Conservation (phyloP, 805 yeast genomes). For the Cyberlindnera saturnus region DNA sequence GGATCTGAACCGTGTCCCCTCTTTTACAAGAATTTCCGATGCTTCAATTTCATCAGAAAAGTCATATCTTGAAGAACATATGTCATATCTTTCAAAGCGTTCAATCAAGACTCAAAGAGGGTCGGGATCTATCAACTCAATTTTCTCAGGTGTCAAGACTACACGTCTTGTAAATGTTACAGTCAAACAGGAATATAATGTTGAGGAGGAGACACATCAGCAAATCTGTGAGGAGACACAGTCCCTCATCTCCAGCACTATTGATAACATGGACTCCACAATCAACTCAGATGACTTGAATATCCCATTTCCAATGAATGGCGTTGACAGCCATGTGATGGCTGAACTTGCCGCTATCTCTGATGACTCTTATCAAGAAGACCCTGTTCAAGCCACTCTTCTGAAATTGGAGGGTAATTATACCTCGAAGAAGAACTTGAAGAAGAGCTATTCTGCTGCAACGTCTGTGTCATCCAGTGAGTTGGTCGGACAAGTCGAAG, state of each 20-base stretch:
- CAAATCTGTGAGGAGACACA: neutral
- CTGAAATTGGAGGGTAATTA: constrained; percentile 71
- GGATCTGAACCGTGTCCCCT: constrained; percentile 17
- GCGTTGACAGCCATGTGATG: constrained; percentile 50
- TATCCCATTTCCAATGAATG: constrained; percentile 32
- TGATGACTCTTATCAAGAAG: constrained; percentile 60
- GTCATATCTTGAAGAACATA: constrained; percentile 5
- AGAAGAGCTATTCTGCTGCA: constrained; percentile 1
- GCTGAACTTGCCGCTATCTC: constrained; percentile 81
- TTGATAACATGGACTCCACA: neutral
- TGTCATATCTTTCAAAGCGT: constrained; percentile 20
- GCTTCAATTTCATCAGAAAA: constrained; percentile 6
- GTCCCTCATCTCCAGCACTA: neutral
- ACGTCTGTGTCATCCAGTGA: constrained; percentile 19
- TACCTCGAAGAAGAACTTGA: constrained; percentile 8
- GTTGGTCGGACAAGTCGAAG: constrained; percentile 12
- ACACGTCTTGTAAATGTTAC: constrained; percentile 12
- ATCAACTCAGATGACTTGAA: constrained; percentile 16
- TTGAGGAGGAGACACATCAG: constrained; percentile 2
- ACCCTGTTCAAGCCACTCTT: constrained; percentile 72
- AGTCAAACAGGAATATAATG: constrained; percentile 3
- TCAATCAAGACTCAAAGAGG: constrained; percentile 14
- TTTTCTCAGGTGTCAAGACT: constrained; percentile 15
- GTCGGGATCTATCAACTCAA: constrained; percentile 14
- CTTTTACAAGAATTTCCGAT: constrained; percentile 20